These are phyloP conservation scores for Hanseniaspora pseudoguilliermondii DNA, from an alignment of 805 yeast species.

Conservation along the genomic window DNA sequence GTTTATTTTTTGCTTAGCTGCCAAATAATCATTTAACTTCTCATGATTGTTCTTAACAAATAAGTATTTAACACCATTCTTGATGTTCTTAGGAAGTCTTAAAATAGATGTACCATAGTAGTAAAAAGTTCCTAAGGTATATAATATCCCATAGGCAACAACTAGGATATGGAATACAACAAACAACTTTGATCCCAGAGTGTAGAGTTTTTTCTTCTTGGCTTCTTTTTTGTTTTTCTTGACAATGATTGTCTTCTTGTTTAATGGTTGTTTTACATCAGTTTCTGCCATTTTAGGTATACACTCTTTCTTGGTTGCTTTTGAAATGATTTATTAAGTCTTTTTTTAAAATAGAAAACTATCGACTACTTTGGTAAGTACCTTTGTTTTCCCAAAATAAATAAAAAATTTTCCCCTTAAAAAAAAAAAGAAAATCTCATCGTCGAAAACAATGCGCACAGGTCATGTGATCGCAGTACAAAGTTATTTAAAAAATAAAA, in stretches of 20 bases:
- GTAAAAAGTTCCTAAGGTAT: not conserved
- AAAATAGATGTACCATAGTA: not conserved
- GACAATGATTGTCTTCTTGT: not conserved
- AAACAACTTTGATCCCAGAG: slow-evolving; percentile 4
- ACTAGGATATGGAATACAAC: not conserved
- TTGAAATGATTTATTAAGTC: too few species aligned
- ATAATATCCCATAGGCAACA: not conserved
- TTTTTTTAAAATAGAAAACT: too few species aligned
- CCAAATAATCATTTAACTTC: not conserved
- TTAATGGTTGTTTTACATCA: too few species aligned
- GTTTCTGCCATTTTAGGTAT: not conserved
- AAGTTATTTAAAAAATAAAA: not conserved
- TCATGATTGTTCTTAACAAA: not conserved
- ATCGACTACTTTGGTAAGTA: too few species aligned
- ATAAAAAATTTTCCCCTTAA: too few species aligned
- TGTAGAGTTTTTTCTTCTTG: not conserved
- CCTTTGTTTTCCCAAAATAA: not conserved
- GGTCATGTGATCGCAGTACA: too few species aligned
- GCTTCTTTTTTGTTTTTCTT: slow-evolving; percentile 1
- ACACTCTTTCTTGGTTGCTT: not conserved
- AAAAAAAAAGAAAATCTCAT: too few species aligned
- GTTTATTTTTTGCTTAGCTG: not conserved
- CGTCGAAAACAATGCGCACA: too few species aligned
- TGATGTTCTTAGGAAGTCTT: not conserved
- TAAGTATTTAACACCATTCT: not conserved